Evolutionary conservation across 148 eudicot genomes (phyloP).

Genomic region (Diospyros kaki): DNA sequence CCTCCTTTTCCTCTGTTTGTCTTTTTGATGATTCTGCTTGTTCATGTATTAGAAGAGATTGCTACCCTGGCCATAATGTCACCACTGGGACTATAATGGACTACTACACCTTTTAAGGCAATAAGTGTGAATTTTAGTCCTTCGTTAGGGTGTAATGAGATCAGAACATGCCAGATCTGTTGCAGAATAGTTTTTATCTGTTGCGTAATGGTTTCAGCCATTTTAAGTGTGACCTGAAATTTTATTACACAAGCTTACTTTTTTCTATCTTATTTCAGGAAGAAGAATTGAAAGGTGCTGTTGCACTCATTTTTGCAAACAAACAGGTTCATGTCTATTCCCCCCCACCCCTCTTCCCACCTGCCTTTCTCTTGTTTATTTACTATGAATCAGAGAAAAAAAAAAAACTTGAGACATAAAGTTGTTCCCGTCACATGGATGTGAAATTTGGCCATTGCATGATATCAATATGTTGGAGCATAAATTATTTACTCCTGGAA

Average conservation of each 20-base stretch:
- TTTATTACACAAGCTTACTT: neutral
- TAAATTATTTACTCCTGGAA: neutral
- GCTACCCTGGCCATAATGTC: too few relatives aligned
- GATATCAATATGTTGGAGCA: neutral
- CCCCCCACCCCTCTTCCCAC: neutral
- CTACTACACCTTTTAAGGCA: too few relatives aligned
- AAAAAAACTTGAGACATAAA: neutral
- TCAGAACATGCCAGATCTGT: too few relatives aligned
- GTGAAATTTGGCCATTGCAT: neutral
- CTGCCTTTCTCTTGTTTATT: too few relatives aligned
- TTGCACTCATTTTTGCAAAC: constrained; percentile 86
- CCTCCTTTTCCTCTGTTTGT: too few relatives aligned
- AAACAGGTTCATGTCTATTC: constrained; percentile 62
- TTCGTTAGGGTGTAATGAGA: too few relatives aligned
- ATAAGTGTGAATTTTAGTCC: too few relatives aligned
- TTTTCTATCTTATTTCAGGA: constrained; percentile 51
- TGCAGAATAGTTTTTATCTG: too few relatives aligned
- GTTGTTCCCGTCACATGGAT: neutral
- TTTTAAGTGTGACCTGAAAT: neutral
- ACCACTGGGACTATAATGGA: too few relatives aligned
- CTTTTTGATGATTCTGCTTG: too few relatives aligned
- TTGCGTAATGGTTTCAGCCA: too few relatives aligned
- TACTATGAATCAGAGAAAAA: neutral
- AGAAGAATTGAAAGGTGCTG: constrained; percentile 96
- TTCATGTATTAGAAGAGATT: too few relatives aligned